phyloP scores from a whole-genome alignment of 192 early-diverging fungal species.

The Backusella westeae region DNA sequence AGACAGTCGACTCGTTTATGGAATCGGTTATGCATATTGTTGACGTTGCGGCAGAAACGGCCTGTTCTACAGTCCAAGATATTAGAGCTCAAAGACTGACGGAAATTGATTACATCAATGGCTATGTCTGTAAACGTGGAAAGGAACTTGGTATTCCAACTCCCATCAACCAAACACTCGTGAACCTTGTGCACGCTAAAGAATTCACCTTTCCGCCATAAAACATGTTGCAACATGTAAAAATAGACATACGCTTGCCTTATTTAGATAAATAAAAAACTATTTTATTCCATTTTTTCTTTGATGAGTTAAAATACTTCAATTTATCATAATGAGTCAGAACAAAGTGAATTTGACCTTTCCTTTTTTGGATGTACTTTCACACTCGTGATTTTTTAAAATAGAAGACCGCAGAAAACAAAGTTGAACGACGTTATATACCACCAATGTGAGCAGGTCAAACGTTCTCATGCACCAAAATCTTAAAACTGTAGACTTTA shows the following conservation, averaged over 20 bases:
- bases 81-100: constrained; percentile 38
- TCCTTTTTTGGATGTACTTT: background rate
- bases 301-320: background rate
- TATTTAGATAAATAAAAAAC: background rate
- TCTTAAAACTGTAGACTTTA: too few relatives aligned
- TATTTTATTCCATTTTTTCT: background rate
- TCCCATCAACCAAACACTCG: constrained; percentile 22
- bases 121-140: constrained; percentile 49
- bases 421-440: too few relatives aligned
- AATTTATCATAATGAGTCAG: constrained; percentile 4
- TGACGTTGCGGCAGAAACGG: constrained; percentile 36
- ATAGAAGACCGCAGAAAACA: background rate
- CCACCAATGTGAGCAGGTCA: too few relatives aligned
- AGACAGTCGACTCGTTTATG: constrained; percentile 36
- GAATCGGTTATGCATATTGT: constrained; percentile 41
- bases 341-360: background rate
- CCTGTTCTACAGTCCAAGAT: constrained; percentile 58
- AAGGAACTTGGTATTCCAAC: constrained; percentile 39
- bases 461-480: too few relatives aligned
- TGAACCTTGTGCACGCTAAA: constrained; percentile 29
- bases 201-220: background rate
- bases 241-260: background rate
- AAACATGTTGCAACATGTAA: background rate
- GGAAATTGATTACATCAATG: constrained; percentile 65
- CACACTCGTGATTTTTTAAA: background rate